Conservation (phyloP, 768 basidiomycete species). For the Calvatia gigantea region DNA sequence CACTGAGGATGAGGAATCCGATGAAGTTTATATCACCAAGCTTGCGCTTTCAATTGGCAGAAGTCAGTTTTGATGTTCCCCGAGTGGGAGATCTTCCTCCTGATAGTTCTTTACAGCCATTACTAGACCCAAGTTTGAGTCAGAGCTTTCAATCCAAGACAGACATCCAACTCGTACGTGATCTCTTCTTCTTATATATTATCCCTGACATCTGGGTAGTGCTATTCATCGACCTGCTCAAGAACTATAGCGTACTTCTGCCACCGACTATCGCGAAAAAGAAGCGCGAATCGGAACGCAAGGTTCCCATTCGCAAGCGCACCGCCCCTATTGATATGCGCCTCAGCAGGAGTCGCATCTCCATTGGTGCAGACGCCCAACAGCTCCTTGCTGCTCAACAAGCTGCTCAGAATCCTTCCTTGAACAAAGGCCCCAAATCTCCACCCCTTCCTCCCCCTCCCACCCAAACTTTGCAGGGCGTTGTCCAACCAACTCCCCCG, state of each 20-base stretch:
- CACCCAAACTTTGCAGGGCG: conserved; percentile 25
- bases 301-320: conserved; percentile 77
- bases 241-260: conserved; percentile 67
- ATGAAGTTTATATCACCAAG: conserved; percentile 84
- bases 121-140: conserved; percentile 78
- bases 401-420: conserved; percentile 50
- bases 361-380: conserved; percentile 63
- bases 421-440: conserved; percentile 29
- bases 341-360: conserved; percentile 73
- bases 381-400: conserved; percentile 73
- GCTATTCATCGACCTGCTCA: conserved; percentile 82
- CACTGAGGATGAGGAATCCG: conserved; percentile 66
- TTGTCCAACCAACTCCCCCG: conserved; percentile 17
- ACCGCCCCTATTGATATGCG: conserved; percentile 89
- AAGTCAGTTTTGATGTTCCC: conserved; percentile 44
- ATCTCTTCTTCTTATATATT: neutral
- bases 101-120: conserved; percentile 48
- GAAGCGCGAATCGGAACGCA: conserved; percentile 84
- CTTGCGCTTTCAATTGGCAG: conserved; percentile 84
- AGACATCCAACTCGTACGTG: conserved; percentile 75
- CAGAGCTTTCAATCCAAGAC: conserved; percentile 85
- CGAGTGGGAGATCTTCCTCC: neutral
- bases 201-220: conserved; percentile 37
- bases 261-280: conserved; percentile 83
- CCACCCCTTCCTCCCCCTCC: conserved; percentile 26